Evolutionary conservation across 2,329 filamentous ascomycete species (phyloP), one percentile per base, ranked within the genome.

Genomic region (Aspergillus brasiliensis): DNA sequence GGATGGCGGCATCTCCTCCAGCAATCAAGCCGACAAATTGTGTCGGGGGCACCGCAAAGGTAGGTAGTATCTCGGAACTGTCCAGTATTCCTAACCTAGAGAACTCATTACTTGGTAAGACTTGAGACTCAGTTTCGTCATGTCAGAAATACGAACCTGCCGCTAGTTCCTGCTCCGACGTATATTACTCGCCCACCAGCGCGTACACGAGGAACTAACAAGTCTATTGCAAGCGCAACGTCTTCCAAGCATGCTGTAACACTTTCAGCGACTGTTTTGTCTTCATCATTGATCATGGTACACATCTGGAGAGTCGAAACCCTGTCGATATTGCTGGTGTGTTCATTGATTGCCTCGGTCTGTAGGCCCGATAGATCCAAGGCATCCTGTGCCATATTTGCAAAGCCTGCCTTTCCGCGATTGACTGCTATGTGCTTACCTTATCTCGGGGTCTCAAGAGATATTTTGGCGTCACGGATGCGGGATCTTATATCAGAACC

Each of bases 241-340:
- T 65, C 58, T 0, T 71, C 65, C 10, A 78, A 60, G 44, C 72
- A 77, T 8, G 60, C 56, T 15, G 65, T 58, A 28, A 77, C 69
- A 5, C 71, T 71, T 5, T 58, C 57, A 1, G 75, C 67, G 8
- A 78, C 71, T 11, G 58, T 65, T 6, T 67, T 66, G 56, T 78
- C 76, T 47, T 78, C 73, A 6, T 65, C 56, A 52, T 78, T 78
- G 60, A 79, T 75, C 10, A 75, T 65, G 13, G 63, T 64, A 54
- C 76, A 79, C 51, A 78, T 72, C 23, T 76, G 67, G n/a, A 73
- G 52, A 1, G 76, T 75, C 21, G 73, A 72, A 17, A 78, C 65
- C 6, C 65, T 65, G 44, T 78, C 76, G 28, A 78, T 78, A 34
- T 74, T 56, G 10, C 59, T 59, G 5, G 72, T 78, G 15, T 64